phyloP scores from a whole-genome alignment of 148 eudicot genomes.

The Chenopodium formosanum region DNA sequence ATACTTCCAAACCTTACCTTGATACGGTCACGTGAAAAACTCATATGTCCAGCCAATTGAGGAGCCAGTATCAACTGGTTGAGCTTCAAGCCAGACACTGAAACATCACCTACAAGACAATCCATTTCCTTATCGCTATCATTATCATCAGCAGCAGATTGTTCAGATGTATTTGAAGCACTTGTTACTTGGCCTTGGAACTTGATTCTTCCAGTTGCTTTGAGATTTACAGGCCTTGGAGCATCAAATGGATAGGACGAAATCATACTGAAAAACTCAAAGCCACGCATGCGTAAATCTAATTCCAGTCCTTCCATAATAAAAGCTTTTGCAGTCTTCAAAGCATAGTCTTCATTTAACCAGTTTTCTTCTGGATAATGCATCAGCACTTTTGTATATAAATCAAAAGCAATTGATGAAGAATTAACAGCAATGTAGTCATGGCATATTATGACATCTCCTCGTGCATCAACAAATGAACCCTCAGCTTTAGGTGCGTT shows the following conservation, averaged over 20 bases:
- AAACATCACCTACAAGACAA: constrained; percentile 79
- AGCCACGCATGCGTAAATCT: constrained; percentile 92
- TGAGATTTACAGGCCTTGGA: constrained; percentile 76
- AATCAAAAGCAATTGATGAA: constrained; percentile 88
- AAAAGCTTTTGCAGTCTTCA: constrained; percentile 47
- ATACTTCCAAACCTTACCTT: constrained; percentile 49
- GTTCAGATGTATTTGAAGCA: constrained; percentile 32
- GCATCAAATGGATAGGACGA: constrained; percentile 88
- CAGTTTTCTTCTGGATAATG: constrained; percentile 57
- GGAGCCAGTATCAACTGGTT: constrained; percentile 97
- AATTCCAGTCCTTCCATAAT: constrained; percentile 84
- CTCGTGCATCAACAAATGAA: constrained; percentile 94
- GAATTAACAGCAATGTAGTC: constrained; percentile 75
- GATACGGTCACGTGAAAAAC: constrained; percentile 60
- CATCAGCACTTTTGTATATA: constrained; percentile 65
- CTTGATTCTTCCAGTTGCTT: constrained; percentile 93
- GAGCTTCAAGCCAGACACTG: constrained; percentile 82
- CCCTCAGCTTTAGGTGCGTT: constrained; percentile 98
- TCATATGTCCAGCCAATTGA: constrained; percentile 75
- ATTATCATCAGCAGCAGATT: constrained; percentile 28
- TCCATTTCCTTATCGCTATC: constrained; percentile 33
- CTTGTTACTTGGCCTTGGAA: constrained; percentile 86
- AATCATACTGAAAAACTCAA: constrained; percentile 82
- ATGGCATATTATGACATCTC: constrained; percentile 91
- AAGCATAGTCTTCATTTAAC: constrained; percentile 40